Conservation (phyloP, 148 eudicot species). For the Chenopodium quinoa region DNA sequence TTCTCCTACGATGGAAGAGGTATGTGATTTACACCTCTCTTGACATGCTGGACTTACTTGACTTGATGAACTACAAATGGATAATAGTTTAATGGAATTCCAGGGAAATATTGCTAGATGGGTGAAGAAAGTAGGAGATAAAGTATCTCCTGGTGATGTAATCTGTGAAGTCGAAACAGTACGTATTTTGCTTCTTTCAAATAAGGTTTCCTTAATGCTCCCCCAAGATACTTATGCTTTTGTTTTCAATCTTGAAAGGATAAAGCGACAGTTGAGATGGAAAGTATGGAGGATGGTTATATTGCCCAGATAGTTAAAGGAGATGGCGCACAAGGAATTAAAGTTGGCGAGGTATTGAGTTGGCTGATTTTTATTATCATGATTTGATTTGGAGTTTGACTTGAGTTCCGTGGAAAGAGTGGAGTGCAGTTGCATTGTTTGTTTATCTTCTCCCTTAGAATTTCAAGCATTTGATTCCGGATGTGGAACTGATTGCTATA, state of each 20-base stretch:
- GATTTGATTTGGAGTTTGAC: neutral
- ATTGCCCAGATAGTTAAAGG: conserved; percentile 83
- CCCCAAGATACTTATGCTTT: neutral
- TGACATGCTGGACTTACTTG: neutral
- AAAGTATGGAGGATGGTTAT: conserved; percentile 97
- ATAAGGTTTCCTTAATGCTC: neutral
- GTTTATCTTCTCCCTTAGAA: neutral
- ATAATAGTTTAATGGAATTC: conserved; percentile 24
- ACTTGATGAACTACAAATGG: neutral
- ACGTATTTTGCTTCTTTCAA: conserved; percentile 19
- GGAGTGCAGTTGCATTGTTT: neutral
- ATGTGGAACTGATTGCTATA: neutral
- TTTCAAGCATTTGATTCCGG: neutral
- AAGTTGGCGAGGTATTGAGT: conserved; percentile 82
- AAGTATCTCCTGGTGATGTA: conserved; percentile 89
- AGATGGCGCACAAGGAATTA: conserved; percentile 76
- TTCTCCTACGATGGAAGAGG: conserved; percentile 98
- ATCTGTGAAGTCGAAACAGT: conserved; percentile 99
- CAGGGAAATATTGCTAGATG: conserved; percentile 97
- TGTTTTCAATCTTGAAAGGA: conserved; percentile 41
- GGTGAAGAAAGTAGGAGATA: conserved; percentile 97
- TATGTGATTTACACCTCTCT: conserved; percentile 21
- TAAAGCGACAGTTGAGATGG: conserved; percentile 99
- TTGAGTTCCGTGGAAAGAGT: neutral
- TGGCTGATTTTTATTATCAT: neutral